A percentile compares a stretch with the other conserved stretches of the same genome.
Conservation (phyloP, 345 rosid genomes). For the Gossypium bickii region DNA sequence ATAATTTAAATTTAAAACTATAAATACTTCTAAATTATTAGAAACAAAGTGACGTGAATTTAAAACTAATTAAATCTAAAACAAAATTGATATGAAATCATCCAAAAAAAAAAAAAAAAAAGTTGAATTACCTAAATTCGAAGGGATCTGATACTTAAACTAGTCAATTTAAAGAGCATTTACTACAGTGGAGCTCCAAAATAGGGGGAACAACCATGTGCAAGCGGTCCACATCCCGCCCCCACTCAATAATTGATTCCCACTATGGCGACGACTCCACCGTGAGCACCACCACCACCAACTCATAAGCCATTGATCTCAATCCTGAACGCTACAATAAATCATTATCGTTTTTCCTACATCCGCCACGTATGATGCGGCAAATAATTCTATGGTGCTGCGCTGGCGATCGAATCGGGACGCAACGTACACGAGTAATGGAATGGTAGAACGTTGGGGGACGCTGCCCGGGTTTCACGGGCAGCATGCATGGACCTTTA, state of each 20-base stretch:
- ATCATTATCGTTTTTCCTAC: not conserved
- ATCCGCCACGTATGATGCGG: conserved; percentile 22
- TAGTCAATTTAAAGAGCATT: not conserved
- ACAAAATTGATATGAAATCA: too few relatives aligned
- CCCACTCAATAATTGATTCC: conserved; percentile 11
- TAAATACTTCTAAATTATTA: too few relatives aligned
- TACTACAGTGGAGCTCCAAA: conserved; percentile 5
- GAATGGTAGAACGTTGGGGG: not conserved
- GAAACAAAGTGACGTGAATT: too few relatives aligned
- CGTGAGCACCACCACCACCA: not conserved
- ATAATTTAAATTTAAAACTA: too few relatives aligned
- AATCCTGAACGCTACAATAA: conserved; percentile 3
- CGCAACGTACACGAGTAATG: conserved; percentile 18
- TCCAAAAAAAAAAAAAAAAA: too few relatives aligned
- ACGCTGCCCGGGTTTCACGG: not conserved
- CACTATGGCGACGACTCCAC: not conserved
- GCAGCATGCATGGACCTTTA: not conserved
- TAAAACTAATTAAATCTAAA: too few relatives aligned
- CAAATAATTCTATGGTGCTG: conserved; percentile 11
- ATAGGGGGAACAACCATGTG: conserved; percentile 2
- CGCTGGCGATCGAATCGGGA: conserved; percentile 10
- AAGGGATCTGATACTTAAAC: too few relatives aligned
- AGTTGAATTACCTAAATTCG: too few relatives aligned
- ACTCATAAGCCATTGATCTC: not conserved
- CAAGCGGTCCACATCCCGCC: not conserved